Conservation (phyloP, 2,329 filamentous ascomycete species). For the Xylaria hypoxylon region DNA sequence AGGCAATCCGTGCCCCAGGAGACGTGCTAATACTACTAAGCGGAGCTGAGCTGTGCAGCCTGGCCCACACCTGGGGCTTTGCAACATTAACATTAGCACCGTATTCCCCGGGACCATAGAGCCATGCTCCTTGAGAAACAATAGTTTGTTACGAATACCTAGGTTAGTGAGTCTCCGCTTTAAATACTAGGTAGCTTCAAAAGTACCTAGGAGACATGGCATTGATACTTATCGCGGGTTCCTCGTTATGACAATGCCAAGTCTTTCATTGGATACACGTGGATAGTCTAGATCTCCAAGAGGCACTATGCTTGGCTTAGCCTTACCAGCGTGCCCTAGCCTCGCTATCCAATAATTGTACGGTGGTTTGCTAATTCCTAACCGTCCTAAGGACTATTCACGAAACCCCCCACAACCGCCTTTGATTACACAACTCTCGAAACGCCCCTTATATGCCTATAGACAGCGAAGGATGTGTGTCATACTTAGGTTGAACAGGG, state of each 20-base stretch:
- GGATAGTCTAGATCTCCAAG: neutral
- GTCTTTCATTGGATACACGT: constrained; percentile 1
- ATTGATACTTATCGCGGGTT: neutral
- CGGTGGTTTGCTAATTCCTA: neutral
- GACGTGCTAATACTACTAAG: neutral
- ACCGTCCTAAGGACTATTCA: neutral
- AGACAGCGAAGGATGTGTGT: neutral
- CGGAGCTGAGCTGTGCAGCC: constrained; percentile 7
- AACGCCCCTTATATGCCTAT: neutral
- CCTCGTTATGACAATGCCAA: neutral
- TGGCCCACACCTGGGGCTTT: constrained; percentile 2
- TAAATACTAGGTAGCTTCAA: too few species aligned
- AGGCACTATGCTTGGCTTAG: neutral
- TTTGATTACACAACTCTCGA: neutral
- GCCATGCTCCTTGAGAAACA: neutral
- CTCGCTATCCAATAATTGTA: neutral
- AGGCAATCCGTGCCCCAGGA: constrained; percentile 4
- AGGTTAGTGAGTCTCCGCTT: too few species aligned
- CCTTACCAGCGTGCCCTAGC: neutral
- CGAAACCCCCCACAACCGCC: neutral
- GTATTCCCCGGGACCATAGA: neutral
- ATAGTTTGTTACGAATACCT: neutral
- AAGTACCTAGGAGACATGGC: neutral
- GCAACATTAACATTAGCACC: neutral
- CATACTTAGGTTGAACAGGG: neutral